Evolutionary conservation across 371 early-diverging fungal genomes (phyloP).

Genomic region (Umbelopsis sp.): DNA sequence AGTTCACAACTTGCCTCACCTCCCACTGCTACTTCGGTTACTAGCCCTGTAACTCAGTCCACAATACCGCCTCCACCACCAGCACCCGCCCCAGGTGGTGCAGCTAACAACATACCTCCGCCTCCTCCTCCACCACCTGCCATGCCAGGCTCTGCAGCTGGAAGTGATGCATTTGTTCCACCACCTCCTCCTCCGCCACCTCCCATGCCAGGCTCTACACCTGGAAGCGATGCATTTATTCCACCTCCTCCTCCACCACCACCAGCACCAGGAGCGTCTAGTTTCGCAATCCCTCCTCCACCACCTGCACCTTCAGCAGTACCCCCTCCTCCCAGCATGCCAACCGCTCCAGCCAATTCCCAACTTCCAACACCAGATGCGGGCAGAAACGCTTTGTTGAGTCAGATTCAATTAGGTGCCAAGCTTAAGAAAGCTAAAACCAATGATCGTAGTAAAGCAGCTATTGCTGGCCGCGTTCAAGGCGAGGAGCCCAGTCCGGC

Average conservation of each 20-base stretch:
- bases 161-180: constrained; percentile 3
- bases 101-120: constrained; percentile 19
- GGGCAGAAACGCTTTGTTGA: constrained; percentile 42
- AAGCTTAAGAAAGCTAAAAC: constrained; percentile 38
- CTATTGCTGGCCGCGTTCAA: constrained; percentile 38
- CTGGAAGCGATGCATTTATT: not conserved
- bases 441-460: constrained; percentile 47
- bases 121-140: constrained; percentile 26
- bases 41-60: constrained; percentile 2
- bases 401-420: constrained; percentile 48
- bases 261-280: constrained; percentile 18
- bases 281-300: constrained; percentile 25
- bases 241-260: constrained; percentile 31
- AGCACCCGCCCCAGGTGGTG: not conserved
- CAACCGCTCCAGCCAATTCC: constrained; percentile 17
- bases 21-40: not conserved
- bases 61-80: no score
- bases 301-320: constrained; percentile 21
- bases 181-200: constrained; percentile 28
- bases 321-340: constrained; percentile 21
- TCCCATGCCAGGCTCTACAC: not conserved
- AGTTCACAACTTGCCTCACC: constrained; percentile 3
- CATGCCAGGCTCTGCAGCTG: constrained; percentile 28
- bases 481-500: constrained; percentile 17
- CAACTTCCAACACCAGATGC: constrained; percentile 26